Evolutionary conservation across 345 rosid genomes (phyloP), one percentile per base, ranked within the genome.

Genomic region (Citrus inodora): DNA sequence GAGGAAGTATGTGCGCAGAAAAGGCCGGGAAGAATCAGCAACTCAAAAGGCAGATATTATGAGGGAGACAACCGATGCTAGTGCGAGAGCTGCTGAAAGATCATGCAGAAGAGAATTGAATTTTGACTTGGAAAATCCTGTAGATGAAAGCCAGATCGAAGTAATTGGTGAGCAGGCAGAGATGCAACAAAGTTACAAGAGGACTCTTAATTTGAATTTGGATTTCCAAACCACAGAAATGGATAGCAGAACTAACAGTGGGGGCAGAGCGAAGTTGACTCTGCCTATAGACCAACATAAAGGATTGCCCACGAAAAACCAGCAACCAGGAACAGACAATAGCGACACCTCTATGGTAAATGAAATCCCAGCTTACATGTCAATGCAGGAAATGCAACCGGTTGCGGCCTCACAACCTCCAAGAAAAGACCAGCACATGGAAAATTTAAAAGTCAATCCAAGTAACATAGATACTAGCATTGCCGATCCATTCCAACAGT

Each of bases 51-150:
- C 76, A 78, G 78, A 80, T 73, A 63, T 76, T 64, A 37, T 2
- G 21, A 61, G 69, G 74, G 82, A 46, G 35, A 77, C 60, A 7
- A 55, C 72, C 67, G 75, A 78, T 66, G 63, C 77, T 65, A 63
- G 75, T 74, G 71, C 85, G 42, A 76, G 35, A 75, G 27, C 80
- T 53, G 78, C 80, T 61, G 74, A 14, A 70, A 86, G 81, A 70
- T 86, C 92, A 76, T 87, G 94, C 80, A 82, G 86, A 77, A 91
- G 87, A 76, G 84, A 76, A 76, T 82, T 94, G 84, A 80, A 80
- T 74, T 93, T 92, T 80, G 90, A 88, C 73, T 71, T 77, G 79
- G 93, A 88, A 85, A 86, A 82, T 32, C 32, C 63, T 66, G 75
- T 77, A 51, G 83, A 79, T 77, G 79, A 33, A 63, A 59, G 68